Conservation (phyloP, 495 filamentous ascomycete genomes). For the Cercophora samala region DNA sequence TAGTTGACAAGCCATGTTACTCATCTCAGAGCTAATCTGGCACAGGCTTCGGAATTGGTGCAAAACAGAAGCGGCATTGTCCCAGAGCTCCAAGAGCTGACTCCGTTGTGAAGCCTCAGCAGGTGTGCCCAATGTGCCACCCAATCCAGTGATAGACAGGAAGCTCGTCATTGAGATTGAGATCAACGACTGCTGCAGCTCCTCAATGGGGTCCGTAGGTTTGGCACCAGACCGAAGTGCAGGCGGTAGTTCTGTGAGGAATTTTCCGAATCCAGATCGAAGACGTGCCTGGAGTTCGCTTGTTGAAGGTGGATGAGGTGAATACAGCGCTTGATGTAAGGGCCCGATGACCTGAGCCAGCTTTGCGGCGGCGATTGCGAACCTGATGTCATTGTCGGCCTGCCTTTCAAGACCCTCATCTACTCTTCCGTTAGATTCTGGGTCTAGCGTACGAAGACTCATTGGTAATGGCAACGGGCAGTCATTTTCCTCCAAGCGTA, state of each 20-base stretch:
- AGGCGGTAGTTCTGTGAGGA: constrained; percentile 12
- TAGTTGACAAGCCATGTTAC: constrained; percentile 17
- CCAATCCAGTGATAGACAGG: constrained; percentile 15
- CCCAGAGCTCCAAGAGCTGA: constrained; percentile 23
- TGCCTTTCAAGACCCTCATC: constrained; percentile 2
- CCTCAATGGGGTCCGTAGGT: constrained; percentile 11
- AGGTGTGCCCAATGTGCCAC: background rate
- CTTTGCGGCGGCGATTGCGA: constrained; percentile 16
- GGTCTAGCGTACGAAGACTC: constrained; percentile 10
- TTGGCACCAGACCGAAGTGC: background rate
- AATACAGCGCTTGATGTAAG: constrained; percentile 18
- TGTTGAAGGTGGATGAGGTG: constrained; percentile 9
- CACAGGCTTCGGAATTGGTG: constrained; percentile 24
- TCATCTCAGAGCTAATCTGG: background rate
- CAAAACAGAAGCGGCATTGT: constrained; percentile 18
- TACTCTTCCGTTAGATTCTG: constrained; percentile 3
- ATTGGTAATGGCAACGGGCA: constrained; percentile 18
- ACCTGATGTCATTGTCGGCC: constrained; percentile 9
- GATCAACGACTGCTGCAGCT: constrained; percentile 22
- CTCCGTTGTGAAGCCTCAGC: constrained; percentile 8
- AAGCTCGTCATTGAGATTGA: constrained; percentile 18
- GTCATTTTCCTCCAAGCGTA: constrained; percentile 22
- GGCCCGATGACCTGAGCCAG: constrained; percentile 21
- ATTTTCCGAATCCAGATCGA: constrained; percentile 5
- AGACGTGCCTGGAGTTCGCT: constrained; percentile 11